A percentile compares a stretch with the other conserved stretches of the same genome.
phyloP scores from a whole-genome alignment of 257 asterid species.

The Solanum rostratum region DNA sequence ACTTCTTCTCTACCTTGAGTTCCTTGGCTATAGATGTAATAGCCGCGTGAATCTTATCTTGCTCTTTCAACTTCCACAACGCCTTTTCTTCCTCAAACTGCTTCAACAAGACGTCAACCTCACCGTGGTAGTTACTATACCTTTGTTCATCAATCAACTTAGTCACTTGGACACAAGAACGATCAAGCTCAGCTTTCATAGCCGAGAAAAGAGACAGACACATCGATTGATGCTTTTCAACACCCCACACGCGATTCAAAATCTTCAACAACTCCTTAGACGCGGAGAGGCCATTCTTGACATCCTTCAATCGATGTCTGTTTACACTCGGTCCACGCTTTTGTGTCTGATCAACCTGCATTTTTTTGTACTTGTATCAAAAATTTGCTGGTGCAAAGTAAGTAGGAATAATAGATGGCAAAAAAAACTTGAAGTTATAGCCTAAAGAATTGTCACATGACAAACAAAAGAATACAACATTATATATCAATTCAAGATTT shows the following conservation, averaged over 20 bases:
- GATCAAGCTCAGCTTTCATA: constrained; percentile 61
- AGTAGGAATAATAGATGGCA: background rate
- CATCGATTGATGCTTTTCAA: constrained; percentile 46
- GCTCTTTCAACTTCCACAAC: constrained; percentile 63
- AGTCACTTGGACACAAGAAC: constrained; percentile 34
- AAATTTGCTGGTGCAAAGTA: background rate
- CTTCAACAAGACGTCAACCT: constrained; percentile 39
- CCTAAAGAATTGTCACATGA: background rate
- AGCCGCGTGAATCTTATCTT: constrained; percentile 49
- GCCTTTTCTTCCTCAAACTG: constrained; percentile 58
- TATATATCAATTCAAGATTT: background rate
- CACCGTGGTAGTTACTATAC: constrained; percentile 14
- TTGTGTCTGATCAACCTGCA: constrained; percentile 50
- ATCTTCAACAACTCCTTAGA: constrained; percentile 67
- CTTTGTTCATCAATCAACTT: constrained; percentile 54
- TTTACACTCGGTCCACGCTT: constrained; percentile 23
- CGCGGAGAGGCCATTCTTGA: constrained; percentile 52
- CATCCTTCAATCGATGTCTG: constrained; percentile 52
- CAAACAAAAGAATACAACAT: background rate
- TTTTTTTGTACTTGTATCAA: background rate
- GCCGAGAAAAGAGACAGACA: constrained; percentile 60
- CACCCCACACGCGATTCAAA: constrained; percentile 37
- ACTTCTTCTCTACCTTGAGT: constrained; percentile 67
- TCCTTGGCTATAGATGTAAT: constrained; percentile 47
- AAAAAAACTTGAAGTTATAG: background rate